Evolutionary conservation across 306 rosid genomes (phyloP), one percentile per base, ranked within the genome.

Genomic region (Argentina anserina): DNA sequence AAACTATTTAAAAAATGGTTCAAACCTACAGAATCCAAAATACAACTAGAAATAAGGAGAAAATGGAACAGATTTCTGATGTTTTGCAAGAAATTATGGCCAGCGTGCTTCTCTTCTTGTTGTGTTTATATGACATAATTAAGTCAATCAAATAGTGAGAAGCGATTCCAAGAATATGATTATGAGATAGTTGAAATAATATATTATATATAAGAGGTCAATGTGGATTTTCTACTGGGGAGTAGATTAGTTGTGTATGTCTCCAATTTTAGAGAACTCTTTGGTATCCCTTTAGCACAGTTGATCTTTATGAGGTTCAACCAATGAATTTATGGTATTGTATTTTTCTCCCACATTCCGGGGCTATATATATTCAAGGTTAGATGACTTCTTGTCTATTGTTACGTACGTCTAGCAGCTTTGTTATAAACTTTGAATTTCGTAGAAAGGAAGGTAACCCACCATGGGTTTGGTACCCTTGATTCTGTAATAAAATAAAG

Each of bases 381-480:
- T 29, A 29, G 12, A 68, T 9, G 18, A 46, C 18, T 8, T 68
- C 59, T 67, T 45, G 72, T 46, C 18, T 29, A 31, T 28, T 21
- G 10, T 43, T 67, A 25, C 23, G 9, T 45, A 40, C n/a, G n/a
- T n/a, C n/a, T 17, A 45, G 17, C 45, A 8, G 2, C 26, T 68
- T 31, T 68, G 42, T 9, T 46, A 68, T 46, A 9, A 46, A 46
- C 10, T 18, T 41, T n/a, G 50, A 6, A 33, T 50, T 53, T 15
- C 4, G 20, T 53, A 52, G 2, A 7, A 71, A 65, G 77, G 53
- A 78, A 71, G 23, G 67, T 70, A 76, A 86, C 87, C 56, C 84
- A 94, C 99, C 97, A 70, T 76, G 55, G 96, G 85, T 69, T 85
- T 94, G 82, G 83, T 70, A 61, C 88, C 91, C 82, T 87, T 91